Percentiles rank a stretch among this genome's conserved stretches.
phyloP scores from a whole-genome alignment of 2,329 filamentous ascomycete genomes.

The Xylaria sp. region DNA sequence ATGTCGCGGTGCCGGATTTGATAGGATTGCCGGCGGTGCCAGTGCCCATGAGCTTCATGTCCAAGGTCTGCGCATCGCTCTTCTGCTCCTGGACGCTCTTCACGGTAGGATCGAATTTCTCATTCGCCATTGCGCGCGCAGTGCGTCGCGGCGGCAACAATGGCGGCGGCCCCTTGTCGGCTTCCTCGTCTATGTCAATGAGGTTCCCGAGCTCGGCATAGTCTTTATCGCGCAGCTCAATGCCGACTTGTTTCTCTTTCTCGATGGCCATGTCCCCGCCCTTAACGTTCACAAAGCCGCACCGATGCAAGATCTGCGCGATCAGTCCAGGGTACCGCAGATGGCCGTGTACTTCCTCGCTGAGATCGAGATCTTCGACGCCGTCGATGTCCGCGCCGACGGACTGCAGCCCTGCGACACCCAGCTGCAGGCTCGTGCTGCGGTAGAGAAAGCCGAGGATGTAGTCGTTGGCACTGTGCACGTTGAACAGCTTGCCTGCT shows the following conservation, averaged over 20 bases:
- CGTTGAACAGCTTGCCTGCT: conserved; percentile 84
- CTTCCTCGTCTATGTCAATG: conserved; percentile 56
- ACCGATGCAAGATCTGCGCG: conserved; percentile 63
- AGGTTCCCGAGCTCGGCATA: conserved; percentile 51
- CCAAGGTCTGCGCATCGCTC: conserved; percentile 37
- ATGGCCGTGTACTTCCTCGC: conserved; percentile 63
- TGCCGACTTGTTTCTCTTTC: conserved; percentile 55
- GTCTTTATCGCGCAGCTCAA: conserved; percentile 50
- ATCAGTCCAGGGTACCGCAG: conserved; percentile 63
- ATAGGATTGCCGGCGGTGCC: neutral
- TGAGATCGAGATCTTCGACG: conserved; percentile 68
- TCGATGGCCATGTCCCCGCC: conserved; percentile 59
- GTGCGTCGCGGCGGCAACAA: conserved; percentile 39
- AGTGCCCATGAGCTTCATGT: conserved; percentile 35
- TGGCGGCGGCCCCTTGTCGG: conserved; percentile 9
- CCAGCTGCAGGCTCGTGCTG: conserved; percentile 82
- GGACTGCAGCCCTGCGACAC: conserved; percentile 84
- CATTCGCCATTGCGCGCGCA: conserved; percentile 39
- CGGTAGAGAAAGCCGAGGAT: conserved; percentile 90
- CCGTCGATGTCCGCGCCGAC: conserved; percentile 72
- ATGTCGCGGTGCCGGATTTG: conserved; percentile 10
- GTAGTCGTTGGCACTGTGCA: conserved; percentile 88
- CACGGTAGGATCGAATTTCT: conserved; percentile 46
- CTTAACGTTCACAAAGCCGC: conserved; percentile 61
- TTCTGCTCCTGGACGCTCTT: conserved; percentile 45